A percentile compares a stretch with the other conserved stretches of the same genome.
Conservation (phyloP, 805 yeast genomes). For the Wickerhamiella kazuoi region DNA sequence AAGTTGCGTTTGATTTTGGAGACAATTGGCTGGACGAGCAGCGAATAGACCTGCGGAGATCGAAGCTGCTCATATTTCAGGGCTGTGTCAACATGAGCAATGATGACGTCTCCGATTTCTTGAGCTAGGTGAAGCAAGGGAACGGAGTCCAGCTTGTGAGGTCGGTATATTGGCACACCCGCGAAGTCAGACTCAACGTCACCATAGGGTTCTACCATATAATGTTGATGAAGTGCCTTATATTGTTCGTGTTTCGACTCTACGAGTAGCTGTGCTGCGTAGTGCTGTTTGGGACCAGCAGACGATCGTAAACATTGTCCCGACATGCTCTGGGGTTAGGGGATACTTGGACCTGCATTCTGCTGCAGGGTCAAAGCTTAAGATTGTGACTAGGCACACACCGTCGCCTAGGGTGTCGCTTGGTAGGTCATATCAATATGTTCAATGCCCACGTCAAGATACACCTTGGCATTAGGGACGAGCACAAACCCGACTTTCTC, state of each 20-base stretch:
- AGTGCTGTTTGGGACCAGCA: too few relatives aligned
- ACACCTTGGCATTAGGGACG: constrained; percentile 3
- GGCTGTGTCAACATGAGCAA: constrained; percentile 27
- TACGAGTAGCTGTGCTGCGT: too few relatives aligned
- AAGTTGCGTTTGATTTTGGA: constrained; percentile 18
- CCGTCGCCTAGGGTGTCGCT: too few relatives aligned
- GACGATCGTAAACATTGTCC: too few relatives aligned
- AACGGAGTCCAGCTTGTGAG: constrained; percentile 18
- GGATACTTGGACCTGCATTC: too few relatives aligned
- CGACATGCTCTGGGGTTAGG: too few relatives aligned
- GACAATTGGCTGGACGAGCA: constrained; percentile 32
- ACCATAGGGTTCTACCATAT: not conserved
- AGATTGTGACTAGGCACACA: too few relatives aligned
- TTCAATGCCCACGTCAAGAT: constrained; percentile 10
- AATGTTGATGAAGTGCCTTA: too few relatives aligned
- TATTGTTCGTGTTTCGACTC: too few relatives aligned
- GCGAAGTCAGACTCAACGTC: not conserved
- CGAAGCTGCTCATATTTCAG: constrained; percentile 35
- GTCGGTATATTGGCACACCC: not conserved
- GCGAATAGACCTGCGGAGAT: constrained; percentile 32
- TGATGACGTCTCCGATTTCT: constrained; percentile 27
- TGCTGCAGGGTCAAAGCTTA: too few relatives aligned
- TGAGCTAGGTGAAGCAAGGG: constrained; percentile 21
- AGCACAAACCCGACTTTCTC: constrained; percentile 9
- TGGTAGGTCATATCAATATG: constrained; percentile 14